phyloP scores from a whole-genome alignment of 1,284 basidiomycete species.

The Austroboletus novae-zelandiae region DNA sequence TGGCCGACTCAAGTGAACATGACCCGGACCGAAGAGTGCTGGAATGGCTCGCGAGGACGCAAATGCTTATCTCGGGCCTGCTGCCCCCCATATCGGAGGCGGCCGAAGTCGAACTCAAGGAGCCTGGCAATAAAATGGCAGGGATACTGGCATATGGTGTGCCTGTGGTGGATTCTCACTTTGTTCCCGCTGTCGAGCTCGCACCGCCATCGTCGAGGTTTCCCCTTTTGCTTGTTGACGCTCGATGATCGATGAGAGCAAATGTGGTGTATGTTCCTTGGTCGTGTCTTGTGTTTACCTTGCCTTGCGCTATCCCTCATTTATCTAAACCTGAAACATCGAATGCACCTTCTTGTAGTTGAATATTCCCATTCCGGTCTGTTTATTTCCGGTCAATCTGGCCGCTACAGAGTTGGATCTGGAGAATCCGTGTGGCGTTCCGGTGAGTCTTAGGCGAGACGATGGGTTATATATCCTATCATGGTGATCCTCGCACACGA shows the following conservation, averaged over 20 bases:
- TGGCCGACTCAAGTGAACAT: slow-evolving; percentile 6
- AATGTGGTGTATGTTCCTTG: slow-evolving; percentile 12
- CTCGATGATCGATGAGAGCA: slow-evolving; percentile 22
- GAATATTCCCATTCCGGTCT: slow-evolving; percentile 15
- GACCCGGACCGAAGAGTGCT: slow-evolving; percentile 19
- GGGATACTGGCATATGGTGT: slow-evolving; percentile 43
- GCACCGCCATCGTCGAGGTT: slow-evolving; percentile 54
- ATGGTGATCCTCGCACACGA: slow-evolving; percentile 8
- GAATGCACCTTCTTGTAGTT: slow-evolving; percentile 14
- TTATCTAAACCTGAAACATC: slow-evolving; percentile 30
- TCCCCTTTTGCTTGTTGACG: slow-evolving; percentile 35
- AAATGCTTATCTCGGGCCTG: slow-evolving; percentile 47
- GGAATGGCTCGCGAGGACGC: slow-evolving; percentile 36
- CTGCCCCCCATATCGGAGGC: slow-evolving; percentile 32
- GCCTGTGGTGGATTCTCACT: slow-evolving; percentile 44
- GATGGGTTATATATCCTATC: slow-evolving; percentile 29
- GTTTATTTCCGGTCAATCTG: slow-evolving; percentile 11
- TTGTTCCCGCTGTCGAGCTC: slow-evolving; percentile 48
- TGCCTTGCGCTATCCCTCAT: slow-evolving; percentile 23
- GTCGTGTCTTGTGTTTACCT: slow-evolving; percentile 12
- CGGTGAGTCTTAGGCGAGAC: slow-evolving; percentile 4
- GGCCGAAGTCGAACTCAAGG: slow-evolving; percentile 11
- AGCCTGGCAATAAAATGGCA: slow-evolving; percentile 36
- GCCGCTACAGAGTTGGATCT: slow-evolving; percentile 13
- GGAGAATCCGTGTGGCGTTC: slow-evolving; percentile 15